Evolutionary conservation across 257 asterid species (phyloP), one percentile per base, ranked within the genome.

Genomic region (Striga asiatica): DNA sequence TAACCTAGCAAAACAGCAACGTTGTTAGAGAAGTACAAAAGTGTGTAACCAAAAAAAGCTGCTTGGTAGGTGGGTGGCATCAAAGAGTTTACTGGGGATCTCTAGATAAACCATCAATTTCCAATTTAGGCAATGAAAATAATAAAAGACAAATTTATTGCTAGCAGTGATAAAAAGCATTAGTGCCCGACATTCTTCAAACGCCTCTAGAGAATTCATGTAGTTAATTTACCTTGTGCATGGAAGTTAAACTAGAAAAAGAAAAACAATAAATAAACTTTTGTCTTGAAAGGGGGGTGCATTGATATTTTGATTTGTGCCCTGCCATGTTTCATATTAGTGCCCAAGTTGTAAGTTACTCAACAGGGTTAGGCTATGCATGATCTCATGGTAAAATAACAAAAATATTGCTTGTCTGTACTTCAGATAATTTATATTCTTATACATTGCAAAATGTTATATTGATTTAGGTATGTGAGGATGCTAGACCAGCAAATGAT

Each of bases 401-500:
- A 42, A 42, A 42, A 42, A 17, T 42, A 16, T 4, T 42, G 49
- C 22, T 14, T 42, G 23, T 47, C 45, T 43, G 21, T 23, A 6
- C 32, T 46, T 28, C 50, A 45, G n/a, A 42, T 14, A 42, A 42
- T 19, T 11, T 21, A 7, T 8, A 8, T 4, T 20, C 18, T 56
- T 49, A 49, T 31, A 52, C 34, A 21, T 38, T 66, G 37, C 55
- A 50, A 48, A 49, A 32, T 54, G 8, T 45, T 54, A 25, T 60
- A 38, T 70, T 72, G 67, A 45, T 71, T 65, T 77, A 87, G 98
- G 84, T 70, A 34, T 86, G 95, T 69, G 71, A 58, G 74, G 67
- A 66, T 47, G 77, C 75, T 63, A 77, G 93, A 65, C 92, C 95
- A 13, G 96, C 96, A 66, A 77, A 62, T 54, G 92, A 91, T 72